Base-by-base conservation (phyloP, 371 early-diverging fungal genomes). In the Mucor irregularis region DNA sequence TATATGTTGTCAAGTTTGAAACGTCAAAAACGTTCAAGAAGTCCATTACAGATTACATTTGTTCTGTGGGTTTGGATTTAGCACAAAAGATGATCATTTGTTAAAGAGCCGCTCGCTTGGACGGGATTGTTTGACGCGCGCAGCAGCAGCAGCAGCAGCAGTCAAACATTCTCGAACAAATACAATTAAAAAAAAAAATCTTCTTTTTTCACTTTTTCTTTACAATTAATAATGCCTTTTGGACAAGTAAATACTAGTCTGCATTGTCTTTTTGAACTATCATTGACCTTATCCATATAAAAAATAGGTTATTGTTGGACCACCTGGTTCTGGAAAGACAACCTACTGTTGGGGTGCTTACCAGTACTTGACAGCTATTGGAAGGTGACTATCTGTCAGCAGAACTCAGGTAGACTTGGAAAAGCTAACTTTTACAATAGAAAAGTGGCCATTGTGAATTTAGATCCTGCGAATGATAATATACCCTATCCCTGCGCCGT, bases 281-380 rank as follows among this genome's bases (percentile, higher is more conserved):
- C 5, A 42, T 11, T 11, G 8, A 8, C 7, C 10, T 24, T 19
- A 10, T 22, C n/a, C n/a, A n/a, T n/a, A n/a, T n/a, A n/a, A n/a
- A n/a, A n/a, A n/a, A 14, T 43, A 95, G 87, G 68, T 99, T 35
- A 91, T 98, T 30, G 89, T 98, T 52, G 99, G 99, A 3, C 97
- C 98, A 49, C 97, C 98, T 55, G 99, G 99, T 19, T 90, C 93
- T 29, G 99, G 99, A 9, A 99, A 99, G 75, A 95, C 97, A 10
- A 96, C 98, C 0, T 99, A 97, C 61, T 96, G 97, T 74, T 81
- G 88, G 72, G 96, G 96, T 29, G 81, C 98, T 69, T 83, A 89
- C 54, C 96, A 97, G 74, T 95, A 95, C 60, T 80, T 94, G 57
- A 81, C 71, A 19, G 87, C 84, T 4, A 81, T 91, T 30, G 90